Evolutionary conservation across 352 stramenopile species (phyloP), one percentile per base, ranked within the genome.

Genomic region (Phytopythium delawarense): DNA sequence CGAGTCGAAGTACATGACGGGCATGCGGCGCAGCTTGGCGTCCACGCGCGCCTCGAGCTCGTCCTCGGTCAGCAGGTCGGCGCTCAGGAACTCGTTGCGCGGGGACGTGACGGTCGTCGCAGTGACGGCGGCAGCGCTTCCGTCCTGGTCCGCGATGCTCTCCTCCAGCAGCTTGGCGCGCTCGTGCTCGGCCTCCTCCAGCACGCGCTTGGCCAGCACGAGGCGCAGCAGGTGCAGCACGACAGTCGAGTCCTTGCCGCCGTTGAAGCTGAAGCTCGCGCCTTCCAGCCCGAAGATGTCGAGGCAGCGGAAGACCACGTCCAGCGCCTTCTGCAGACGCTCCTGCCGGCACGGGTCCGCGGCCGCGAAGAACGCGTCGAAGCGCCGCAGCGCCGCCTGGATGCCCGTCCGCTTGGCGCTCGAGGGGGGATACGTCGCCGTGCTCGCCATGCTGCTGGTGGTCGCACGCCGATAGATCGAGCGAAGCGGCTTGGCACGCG

Each of bases 1-100:
- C 61, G 97, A 96, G 64, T 99, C 87, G 72, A 99, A 99, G 79
- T 98, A 99, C 71, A 99, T 96, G 18, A 98, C 82, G 1, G 86
- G 88, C 28, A 96, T 65, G 23, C 73, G 72, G 46, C 77, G 69
- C 44, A 94, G 63, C 44, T 74, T 65, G 32, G 62, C 55, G 20
- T 68, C 61, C 32, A 89, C 79, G 28, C 69, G 73, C 16, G 40
- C 39, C 63, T 91, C 81, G 11, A 94, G 69, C 46, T 88, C 78
- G 0, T 79, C 63, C 39, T 81, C 66, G 16, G 61, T 59, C 60
- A 91, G 56, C 34, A 89, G 59, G 39, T 85, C 78, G 28, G 66
- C 59, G 59, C 70, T 79, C 53, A 87, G 65, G 54, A 90, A 84
- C 68, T 62, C 71, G 40, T 87, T 79, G 25, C 78, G 75, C 11